Percentiles rank a stretch among this genome's conserved stretches.
These are phyloP conservation scores for Amaranthus tricolor DNA, from an alignment of 179 eudicot genomes.

Conservation along the genomic window DNA sequence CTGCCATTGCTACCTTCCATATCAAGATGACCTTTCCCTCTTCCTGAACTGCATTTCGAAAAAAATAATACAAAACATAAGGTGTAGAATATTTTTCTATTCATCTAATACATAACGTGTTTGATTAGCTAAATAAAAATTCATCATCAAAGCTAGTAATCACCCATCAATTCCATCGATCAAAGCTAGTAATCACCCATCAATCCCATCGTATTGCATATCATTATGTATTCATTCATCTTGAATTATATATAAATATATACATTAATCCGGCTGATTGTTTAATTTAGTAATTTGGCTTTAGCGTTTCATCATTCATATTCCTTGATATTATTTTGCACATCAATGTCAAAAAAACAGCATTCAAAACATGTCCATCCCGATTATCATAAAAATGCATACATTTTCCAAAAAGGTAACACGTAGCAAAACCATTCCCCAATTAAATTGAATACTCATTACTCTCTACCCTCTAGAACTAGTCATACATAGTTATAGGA, in stretches of 20 bases:
- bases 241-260: neutral
- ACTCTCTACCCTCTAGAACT: too few relatives aligned
- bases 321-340: too few relatives aligned
- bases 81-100: neutral
- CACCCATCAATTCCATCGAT: neutral
- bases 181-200: neutral
- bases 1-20: constrained; percentile 38
- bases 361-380: too few relatives aligned
- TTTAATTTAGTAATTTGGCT: neutral
- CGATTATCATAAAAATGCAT: too few relatives aligned
- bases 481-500: neutral
- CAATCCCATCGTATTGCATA: neutral
- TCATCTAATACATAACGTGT: neutral
- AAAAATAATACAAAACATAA: neutral
- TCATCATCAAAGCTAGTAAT: neutral
- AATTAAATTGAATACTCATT: too few relatives aligned
- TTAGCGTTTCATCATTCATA: too few relatives aligned
- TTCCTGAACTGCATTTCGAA: constrained; percentile 31
- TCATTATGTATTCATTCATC: neutral
- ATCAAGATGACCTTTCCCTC: constrained; percentile 44
- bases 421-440: too few relatives aligned
- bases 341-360: too few relatives aligned
- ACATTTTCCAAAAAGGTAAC: too few relatives aligned
- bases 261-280: neutral
- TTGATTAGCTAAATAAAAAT: neutral